These are phyloP conservation scores for Astrothelium macrocarpum DNA, from an alignment of 495 filamentous ascomycete genomes.

Conservation along the genomic window DNA sequence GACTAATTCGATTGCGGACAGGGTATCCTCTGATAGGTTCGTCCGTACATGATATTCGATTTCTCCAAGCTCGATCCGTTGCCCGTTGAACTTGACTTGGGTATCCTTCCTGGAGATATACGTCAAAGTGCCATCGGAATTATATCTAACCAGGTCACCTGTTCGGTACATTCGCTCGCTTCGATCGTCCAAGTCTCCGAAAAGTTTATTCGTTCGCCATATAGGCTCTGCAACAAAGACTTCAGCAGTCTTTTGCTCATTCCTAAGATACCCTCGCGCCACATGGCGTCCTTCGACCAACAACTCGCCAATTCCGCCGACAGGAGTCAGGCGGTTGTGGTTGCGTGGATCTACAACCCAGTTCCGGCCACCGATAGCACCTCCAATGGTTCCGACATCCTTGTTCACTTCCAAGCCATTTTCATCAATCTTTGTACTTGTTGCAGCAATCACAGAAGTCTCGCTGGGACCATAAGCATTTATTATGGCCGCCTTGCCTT, in stretches of 20 bases:
- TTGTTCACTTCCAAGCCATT: constrained; percentile 34
- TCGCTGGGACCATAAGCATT: constrained; percentile 40
- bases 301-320: constrained; percentile 70
- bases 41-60: constrained; percentile 33
- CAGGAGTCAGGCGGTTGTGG: constrained; percentile 42
- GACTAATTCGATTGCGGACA: not conserved
- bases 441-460: constrained; percentile 64
- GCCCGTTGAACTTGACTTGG: constrained; percentile 70
- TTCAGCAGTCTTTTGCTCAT: constrained; percentile 58
- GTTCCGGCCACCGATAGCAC: constrained; percentile 46
- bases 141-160: constrained; percentile 44
- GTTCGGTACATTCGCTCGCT: constrained; percentile 58
- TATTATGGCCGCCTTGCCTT: constrained; percentile 39
- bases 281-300: constrained; percentile 72
- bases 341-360: constrained; percentile 47
- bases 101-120: constrained; percentile 68
- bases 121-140: constrained; percentile 24
- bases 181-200: not conserved
- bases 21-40: constrained; percentile 6
- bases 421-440: not conserved
- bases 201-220: constrained; percentile 29
- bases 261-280: constrained; percentile 73
- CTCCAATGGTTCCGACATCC: constrained; percentile 51
- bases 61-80: constrained; percentile 65
- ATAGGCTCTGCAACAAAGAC: constrained; percentile 52